Evolutionary conservation across 2,329 filamentous ascomycete genomes (phyloP), one percentile per base, ranked within the genome.

Genomic region (Penicillium sp.): DNA sequence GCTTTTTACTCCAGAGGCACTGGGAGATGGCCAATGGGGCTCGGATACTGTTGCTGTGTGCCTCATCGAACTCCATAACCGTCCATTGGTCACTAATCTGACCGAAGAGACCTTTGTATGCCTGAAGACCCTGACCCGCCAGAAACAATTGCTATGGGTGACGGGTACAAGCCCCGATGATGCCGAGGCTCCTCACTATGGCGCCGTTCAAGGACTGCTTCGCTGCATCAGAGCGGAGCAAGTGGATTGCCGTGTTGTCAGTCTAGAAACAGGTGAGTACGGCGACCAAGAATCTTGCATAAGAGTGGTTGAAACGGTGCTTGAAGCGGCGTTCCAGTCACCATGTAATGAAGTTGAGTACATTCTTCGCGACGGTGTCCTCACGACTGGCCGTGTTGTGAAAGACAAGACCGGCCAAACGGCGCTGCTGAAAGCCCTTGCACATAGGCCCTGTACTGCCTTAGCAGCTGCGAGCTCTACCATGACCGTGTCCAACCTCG

Each of bases 141-240:
- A 46, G 3, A 6, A 46, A 21, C 31, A 45, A 26, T 30, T 60
- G 9, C n/a, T 58, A 26, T 62, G 58, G 56, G 62, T 50, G 44
- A 62, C 58, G 15, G 46, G 45, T 17, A 41, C 54, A 35, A 44
- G 47, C 13, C 8, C 38, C 7, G 23, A 62, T 46, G 50, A 51
- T 29, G 7, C 51, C n/a, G n/a, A 51, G 2, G 45, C 45, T 17
- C 63, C 65, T 15, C n/a, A 60, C 9, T 56, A 62, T 29, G 45
- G 31, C 21, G 41, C 58, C 8, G 49, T 26, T 1, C 53, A 61
- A 8, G 66, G 66, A 3, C 56, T 67, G 26, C 31, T 66, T 17
- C 62, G 64, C 29, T 57, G 55, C 13, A 58, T 67, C 26, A 59
- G 64, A n/a, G 48, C 58, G 5, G 66, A 67, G 41, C 50, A 64